Conservation (phyloP, 306 rosid genomes). For the Astragalus glycyphyllos region DNA sequence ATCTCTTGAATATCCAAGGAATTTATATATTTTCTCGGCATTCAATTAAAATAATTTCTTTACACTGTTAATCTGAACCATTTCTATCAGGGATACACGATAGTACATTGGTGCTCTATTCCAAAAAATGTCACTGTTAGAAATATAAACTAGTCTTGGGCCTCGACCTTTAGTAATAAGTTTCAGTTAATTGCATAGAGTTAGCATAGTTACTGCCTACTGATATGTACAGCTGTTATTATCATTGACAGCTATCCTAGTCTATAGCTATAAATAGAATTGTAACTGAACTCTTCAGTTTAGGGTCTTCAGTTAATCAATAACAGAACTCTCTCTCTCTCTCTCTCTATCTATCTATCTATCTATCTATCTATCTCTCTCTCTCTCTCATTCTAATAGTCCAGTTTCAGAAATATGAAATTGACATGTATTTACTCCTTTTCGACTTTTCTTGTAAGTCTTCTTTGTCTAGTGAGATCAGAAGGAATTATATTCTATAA, state of each 20-base stretch:
- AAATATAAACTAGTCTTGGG: conserved; percentile 8
- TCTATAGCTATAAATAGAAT: no score
- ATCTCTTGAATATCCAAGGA: background rate
- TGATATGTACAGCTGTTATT: no score
- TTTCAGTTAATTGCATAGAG: no score
- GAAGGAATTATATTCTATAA: background rate
- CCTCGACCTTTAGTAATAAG: background rate
- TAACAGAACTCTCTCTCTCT: no score
- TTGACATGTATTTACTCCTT: background rate
- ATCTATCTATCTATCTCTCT: no score
- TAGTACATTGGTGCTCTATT: conserved; percentile 15
- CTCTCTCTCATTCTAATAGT: background rate
- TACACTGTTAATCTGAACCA: background rate
- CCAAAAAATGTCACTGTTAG: conserved; percentile 19
- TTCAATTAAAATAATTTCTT: background rate
- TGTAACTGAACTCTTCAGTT: no score
- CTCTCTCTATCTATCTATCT: no score
- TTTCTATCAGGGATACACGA: background rate
- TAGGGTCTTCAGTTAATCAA: no score
- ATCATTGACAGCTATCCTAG: no score
- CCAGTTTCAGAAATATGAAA: background rate
- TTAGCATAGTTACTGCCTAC: no score
- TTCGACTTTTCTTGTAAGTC: conserved; percentile 2
- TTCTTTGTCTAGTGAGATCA: background rate
- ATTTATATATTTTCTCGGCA: background rate